Evolutionary conservation across 2,329 filamentous ascomycete species (phyloP), one percentile per base, ranked within the genome.

Genomic region (Colletotrichum sp.): DNA sequence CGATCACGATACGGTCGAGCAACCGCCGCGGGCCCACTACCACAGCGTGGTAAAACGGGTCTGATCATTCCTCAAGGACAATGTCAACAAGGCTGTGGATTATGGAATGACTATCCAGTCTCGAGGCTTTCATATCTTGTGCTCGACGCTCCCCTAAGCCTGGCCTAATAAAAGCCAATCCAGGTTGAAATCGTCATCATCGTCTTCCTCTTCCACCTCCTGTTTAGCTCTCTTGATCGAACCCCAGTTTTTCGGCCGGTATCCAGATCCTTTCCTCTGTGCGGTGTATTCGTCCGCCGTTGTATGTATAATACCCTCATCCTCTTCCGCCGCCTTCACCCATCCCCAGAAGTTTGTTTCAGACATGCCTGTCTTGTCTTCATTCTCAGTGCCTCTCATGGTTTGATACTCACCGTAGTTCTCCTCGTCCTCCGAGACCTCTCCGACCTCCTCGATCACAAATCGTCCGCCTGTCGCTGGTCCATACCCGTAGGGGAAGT

Each of bases 401-500:
- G 76, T 79, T 77, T 87, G 85, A 77, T 84, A 87, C 26, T 86
- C 84, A 4, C 86, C 86, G 75, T 86, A 87, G 32, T 86, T 83
- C 76, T 87, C 85, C 59, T 87, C 86, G 62, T 87, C 84, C 21
- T 87, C 84, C 9, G 82, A 83, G 12, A 85, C 78, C 52, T 87
- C 86, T 2, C 84, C 86, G 32, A 89, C 83, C 66, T 87, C 86
- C 76, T 88, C 87, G 67, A 89, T 84, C 5, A 88, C 85, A 74
- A 89, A 87, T 15, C 75, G 83, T 0, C 81, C 84, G 4, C 86
- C 86, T 0, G 81, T 85, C 3, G 86, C 85, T 3, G 86, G 84
- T 0, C 88, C 87, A 78, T 83, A 89, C 2, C 87, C 86, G 69
- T 87, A 88, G 0, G 87, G 86, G 67, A 88, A 88, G 80, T 83